Base-by-base conservation (phyloP, 2,329 filamentous ascomycete species). In the Hymenoscyphus repandus region DNA sequence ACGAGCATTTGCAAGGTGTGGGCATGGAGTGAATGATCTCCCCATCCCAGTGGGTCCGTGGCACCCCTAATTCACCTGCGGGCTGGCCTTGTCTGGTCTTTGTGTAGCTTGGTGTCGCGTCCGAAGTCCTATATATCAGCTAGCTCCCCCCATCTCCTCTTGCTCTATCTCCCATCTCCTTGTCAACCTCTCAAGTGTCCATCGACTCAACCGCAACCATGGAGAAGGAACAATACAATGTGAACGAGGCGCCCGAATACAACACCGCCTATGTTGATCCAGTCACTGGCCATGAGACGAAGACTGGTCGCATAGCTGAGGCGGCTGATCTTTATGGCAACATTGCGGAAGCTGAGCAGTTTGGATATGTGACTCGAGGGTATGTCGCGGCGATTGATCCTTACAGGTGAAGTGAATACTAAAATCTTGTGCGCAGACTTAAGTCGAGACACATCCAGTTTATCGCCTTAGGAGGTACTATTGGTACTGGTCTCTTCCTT, bases 381-480 rank as follows among this genome's bases (percentile, higher is more conserved):
- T 72, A 63, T 47, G 68, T 64, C 18, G 12, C 17, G 27, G n/a
- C 9, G 6, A 22, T 15, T 33, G 9, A 15, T 33, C 5, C 17
- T 18, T n/a, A 20, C 15, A 34, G 31, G 18, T 11, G 4, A 32
- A 18, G 5, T 10, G 12, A 18, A 36, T n/a, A n/a, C 32, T 45
- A 18, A 45, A 27, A 34, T 37, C 12, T 33, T 36, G 15, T 45
- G 34, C 43, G 4, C 37, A 65, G 64, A 40, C 49, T 63, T 31
- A 63, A 64, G 49, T 75, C 74, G 34, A 72, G 77, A 56, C 78
- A 81, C 62, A 77, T 80, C 45, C 71, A 80, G 54, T 78, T 80
- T 61, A 82, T 83, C 59, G 79, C 78, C 12, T 70, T 82, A 12
- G 77, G 78, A 49, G 78, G 78, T 51, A 78, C 77, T 4, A 81